Evolutionary conservation across 768 basidiomycete species (phyloP), one percentile per base, ranked within the genome.

Genomic region (Boletellus ananiceps): DNA sequence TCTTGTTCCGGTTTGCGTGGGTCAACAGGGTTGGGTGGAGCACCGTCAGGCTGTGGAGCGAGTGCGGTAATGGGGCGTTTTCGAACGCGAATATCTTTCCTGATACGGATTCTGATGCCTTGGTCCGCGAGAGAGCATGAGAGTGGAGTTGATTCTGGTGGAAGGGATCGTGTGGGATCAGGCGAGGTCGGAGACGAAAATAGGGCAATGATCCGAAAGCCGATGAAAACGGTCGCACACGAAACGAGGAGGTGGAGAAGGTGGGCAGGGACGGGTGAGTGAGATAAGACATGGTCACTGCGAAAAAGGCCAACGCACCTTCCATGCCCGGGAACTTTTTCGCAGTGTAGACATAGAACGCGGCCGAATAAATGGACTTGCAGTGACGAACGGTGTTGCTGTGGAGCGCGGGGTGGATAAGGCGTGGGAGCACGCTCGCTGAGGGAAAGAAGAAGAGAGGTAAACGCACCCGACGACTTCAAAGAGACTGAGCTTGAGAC

Each of bases 261-360:
- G 29, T 9, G 8, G 42, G 40, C 13, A 47, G 40, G n/a, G n/a
- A n/a, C n/a, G n/a, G n/a, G n/a, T n/a, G 46, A 8, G 21, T 61
- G 41, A 61, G 60, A 63, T 57, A 63, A 61, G 60, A 57, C 57
- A 49, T 45, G 31, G 23, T 11, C 4, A n/a, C 16, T 18, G 27
- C 6, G 19, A 18, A 7, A 13, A 34, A 40, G 39, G 23, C 35
- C 25, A 9, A 69, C 82, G 21, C 56, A 89, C 92, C 86, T 76
- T 92, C 89, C 89, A 94, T 94, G 21, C 93, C 93, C 0, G 93
- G 93, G 64, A 95, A 96, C 69, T 93, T 93, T 77, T 96, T 96
- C 14, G 92, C 90, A 0, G 93, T 93, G 66, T 93, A 96, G 11
- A 96, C 94, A 54, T 93, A 92, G 69, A 97, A 97, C 0, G 88